Evolutionary conservation across 805 yeast species (phyloP).

Genomic region (Hanseniaspora hatyaiensis): DNA sequence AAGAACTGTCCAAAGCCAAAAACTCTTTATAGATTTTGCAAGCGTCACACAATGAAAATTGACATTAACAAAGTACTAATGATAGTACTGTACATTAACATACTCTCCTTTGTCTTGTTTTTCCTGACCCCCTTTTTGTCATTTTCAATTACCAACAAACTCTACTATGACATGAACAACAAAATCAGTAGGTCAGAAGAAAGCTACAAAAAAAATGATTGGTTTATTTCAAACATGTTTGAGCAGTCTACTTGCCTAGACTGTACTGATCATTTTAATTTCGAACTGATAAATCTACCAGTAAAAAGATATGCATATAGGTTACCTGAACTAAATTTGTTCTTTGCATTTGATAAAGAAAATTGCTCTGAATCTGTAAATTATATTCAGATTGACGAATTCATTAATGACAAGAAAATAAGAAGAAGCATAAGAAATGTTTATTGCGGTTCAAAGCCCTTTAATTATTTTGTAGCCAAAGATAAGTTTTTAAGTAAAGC

Average conservation of each 20-base stretch:
- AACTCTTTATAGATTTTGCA: too few relatives aligned
- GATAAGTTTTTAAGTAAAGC: not conserved
- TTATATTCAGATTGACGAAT: not conserved
- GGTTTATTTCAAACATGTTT: slow-evolving; percentile 1
- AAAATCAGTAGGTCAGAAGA: not conserved
- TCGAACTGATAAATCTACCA: not conserved
- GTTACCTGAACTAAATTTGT: slow-evolving; percentile 4
- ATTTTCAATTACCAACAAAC: not conserved
- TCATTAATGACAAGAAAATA: not conserved
- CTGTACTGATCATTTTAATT: not conserved
- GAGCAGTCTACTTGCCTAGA: not conserved
- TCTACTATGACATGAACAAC: slow-evolving; percentile 7
- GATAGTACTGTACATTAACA: not conserved
- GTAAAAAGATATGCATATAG: slow-evolving; percentile 12
- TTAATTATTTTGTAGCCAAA: slow-evolving; percentile 4
- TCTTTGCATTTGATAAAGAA: not conserved
- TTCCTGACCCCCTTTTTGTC: slow-evolving; percentile 4
- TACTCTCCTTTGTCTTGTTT: not conserved
- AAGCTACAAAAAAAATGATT: not conserved
- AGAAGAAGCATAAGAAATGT: slow-evolving; percentile 4
- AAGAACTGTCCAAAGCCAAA: not conserved
- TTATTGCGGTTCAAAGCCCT: not conserved
- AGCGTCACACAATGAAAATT: slow-evolving; percentile 3
- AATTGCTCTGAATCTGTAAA: not conserved
- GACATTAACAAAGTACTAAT: slow-evolving; percentile 2